Evolutionary conservation across 192 early-diverging fungal genomes (phyloP).

Genomic region (Podila horticola): DNA sequence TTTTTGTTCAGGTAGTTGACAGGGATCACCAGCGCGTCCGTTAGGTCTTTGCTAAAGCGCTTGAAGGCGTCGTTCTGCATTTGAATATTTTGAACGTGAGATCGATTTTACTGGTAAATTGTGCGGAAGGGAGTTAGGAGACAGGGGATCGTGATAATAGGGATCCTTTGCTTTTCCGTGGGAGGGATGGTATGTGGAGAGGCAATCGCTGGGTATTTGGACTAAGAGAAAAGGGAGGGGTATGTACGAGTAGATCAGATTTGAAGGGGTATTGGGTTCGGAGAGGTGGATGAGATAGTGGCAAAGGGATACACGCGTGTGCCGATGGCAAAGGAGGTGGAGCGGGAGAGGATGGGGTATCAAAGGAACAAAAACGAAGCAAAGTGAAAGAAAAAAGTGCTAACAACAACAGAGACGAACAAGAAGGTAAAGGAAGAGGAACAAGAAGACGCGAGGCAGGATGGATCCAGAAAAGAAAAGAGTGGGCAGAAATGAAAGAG

Average conservation of each 20-base stretch:
- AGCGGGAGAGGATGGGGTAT: neutral
- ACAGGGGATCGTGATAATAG: neutral
- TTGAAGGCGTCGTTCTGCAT: slow-evolving; percentile 49
- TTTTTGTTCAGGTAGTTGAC: slow-evolving; percentile 47
- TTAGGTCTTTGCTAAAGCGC: slow-evolving; percentile 27
- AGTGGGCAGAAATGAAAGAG: neutral
- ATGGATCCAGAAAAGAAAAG: neutral
- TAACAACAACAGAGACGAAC: neutral
- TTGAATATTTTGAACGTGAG: neutral
- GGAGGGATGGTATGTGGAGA: too few species aligned
- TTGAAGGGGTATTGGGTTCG: too few species aligned
- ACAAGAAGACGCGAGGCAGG: neutral
- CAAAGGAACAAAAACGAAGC: neutral
- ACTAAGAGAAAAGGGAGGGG: too few species aligned
- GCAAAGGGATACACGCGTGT: too few species aligned
- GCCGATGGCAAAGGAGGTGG: neutral
- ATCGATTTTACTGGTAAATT: neutral
- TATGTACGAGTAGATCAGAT: too few species aligned
- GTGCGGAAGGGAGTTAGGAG: neutral
- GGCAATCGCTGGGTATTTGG: too few species aligned
- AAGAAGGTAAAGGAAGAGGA: slow-evolving; percentile 3
- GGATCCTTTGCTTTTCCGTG: neutral
- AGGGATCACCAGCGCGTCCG: slow-evolving; percentile 36
- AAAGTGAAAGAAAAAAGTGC: neutral
- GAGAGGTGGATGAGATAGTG: too few species aligned